Evolutionary conservation across 495 filamentous ascomycete genomes (phyloP).

Genomic region (Penicillium longicatenatum): DNA sequence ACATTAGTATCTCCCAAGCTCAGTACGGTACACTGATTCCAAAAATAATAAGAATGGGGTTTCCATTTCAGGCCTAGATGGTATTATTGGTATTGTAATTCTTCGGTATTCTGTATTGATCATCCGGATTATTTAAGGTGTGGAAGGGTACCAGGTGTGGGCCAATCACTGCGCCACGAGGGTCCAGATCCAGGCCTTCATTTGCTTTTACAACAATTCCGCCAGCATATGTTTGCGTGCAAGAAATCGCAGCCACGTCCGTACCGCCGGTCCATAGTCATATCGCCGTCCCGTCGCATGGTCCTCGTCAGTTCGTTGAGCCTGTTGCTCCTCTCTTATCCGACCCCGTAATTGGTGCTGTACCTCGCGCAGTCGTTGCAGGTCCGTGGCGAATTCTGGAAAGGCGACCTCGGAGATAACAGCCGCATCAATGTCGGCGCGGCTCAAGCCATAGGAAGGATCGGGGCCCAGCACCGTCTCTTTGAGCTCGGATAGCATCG

Average conservation of each 20-base stretch:
- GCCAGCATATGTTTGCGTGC: conserved; percentile 43
- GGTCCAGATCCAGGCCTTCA: conserved; percentile 11
- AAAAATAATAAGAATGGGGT: not conserved
- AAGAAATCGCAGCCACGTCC: conserved; percentile 46
- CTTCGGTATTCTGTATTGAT: not conserved
- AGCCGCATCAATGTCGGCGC: conserved; percentile 34
- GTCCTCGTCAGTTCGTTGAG: conserved; percentile 43
- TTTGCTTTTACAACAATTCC: conserved; percentile 23
- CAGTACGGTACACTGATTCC: too few species aligned
- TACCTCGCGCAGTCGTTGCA: conserved; percentile 29
- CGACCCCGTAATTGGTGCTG: conserved; percentile 41
- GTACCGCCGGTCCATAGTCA: conserved; percentile 51
- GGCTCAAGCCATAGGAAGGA: conserved; percentile 35
- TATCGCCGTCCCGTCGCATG: conserved; percentile 47
- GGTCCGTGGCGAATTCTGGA: conserved; percentile 18
- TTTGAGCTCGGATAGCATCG: conserved; percentile 10
- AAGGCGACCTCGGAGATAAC: conserved; percentile 13
- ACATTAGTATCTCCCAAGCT: too few species aligned
- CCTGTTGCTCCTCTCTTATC: conserved; percentile 47
- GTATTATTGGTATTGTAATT: not conserved
- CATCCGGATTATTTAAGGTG: conserved; percentile 7
- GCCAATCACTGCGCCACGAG: conserved; percentile 38
- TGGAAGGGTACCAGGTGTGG: conserved; percentile 11
- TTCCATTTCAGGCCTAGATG: too few species aligned
- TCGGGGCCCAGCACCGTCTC: conserved; percentile 37